Evolutionary conservation across 2,329 filamentous ascomycete species (phyloP).

Genomic region (Aspergillus niger): DNA sequence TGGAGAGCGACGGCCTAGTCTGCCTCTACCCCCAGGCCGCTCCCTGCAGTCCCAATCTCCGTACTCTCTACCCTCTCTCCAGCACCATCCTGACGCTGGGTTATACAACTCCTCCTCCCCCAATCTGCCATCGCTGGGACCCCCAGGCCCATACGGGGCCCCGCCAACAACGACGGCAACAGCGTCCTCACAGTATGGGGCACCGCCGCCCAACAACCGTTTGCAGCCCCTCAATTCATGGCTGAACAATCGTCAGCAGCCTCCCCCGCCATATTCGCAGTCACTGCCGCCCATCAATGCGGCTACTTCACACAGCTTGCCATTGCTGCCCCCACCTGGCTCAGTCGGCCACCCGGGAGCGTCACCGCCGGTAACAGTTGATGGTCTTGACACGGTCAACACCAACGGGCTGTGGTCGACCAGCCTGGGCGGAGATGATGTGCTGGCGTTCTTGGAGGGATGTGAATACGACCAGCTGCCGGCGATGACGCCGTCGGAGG

Average conservation of each 20-base stretch:
- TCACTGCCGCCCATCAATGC: conserved; percentile 43
- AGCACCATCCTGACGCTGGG: conserved; percentile 36
- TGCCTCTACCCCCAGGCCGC: conserved; percentile 39
- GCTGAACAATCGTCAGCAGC: conserved; percentile 36
- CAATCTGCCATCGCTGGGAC: conserved; percentile 35
- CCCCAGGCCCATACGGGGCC: conserved; percentile 24
- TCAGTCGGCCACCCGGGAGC: conserved; percentile 33
- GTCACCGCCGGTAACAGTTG: conserved; percentile 34
- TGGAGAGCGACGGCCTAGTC: conserved; percentile 40
- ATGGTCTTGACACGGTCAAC: conserved; percentile 28
- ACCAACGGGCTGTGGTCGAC: conserved; percentile 32
- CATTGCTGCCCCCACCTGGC: conserved; percentile 40
- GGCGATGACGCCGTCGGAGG: conserved; percentile 31
- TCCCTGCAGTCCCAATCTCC: conserved; percentile 38
- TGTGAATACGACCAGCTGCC: conserved; percentile 35
- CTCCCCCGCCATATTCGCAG: conserved; percentile 39
- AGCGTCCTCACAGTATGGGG: conserved; percentile 31
- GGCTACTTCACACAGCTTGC: conserved; percentile 33
- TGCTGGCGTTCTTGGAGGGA: conserved; percentile 41
- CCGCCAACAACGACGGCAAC: conserved; percentile 23
- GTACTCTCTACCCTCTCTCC: conserved; percentile 38
- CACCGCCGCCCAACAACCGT: conserved; percentile 31
- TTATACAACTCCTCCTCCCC: conserved; percentile 36
- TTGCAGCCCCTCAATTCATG: conserved; percentile 45
- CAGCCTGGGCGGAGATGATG: conserved; percentile 41